These are phyloP conservation scores for Trichoderma atroviride DNA, from an alignment of 2,329 filamentous ascomycete species.

Conservation along the genomic window DNA sequence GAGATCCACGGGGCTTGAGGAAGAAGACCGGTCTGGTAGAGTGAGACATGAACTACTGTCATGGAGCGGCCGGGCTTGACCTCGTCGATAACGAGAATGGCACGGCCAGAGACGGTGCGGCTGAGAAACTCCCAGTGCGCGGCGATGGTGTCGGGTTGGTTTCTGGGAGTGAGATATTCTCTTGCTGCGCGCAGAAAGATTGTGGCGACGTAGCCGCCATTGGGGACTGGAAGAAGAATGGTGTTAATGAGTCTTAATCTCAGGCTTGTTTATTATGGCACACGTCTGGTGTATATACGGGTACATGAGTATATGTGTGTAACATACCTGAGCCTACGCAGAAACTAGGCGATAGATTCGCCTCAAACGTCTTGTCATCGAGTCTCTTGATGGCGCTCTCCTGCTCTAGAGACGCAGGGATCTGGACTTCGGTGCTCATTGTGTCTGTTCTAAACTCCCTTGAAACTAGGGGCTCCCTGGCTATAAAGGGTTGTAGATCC, in stretches of 20 bases:
- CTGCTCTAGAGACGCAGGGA: slow-evolving; percentile 21
- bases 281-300: not conserved
- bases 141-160: slow-evolving; percentile 44
- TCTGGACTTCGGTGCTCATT: slow-evolving; percentile 12
- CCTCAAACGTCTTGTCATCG: slow-evolving; percentile 24
- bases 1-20: slow-evolving; percentile 42
- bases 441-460: not conserved
- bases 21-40: slow-evolving; percentile 46
- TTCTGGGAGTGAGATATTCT: slow-evolving; percentile 38
- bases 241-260: not conserved
- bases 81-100: slow-evolving; percentile 45
- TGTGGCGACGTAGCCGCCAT: slow-evolving; percentile 51
- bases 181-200: slow-evolving; percentile 44
- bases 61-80: slow-evolving; percentile 46
- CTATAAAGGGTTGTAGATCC: not conserved
- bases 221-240: slow-evolving; percentile 41
- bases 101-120: slow-evolving; percentile 44
- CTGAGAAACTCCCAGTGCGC: slow-evolving; percentile 48
- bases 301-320: not conserved
- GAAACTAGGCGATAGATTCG: slow-evolving; percentile 15
- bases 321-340: slow-evolving; percentile 25
- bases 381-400: slow-evolving; percentile 11
- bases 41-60: slow-evolving; percentile 46
- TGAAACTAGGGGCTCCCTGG: not conserved
- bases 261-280: not conserved